Evolutionary conservation across 2,329 filamentous ascomycete genomes (phyloP).

Genomic region (Berkeleyomyces basicola): DNA sequence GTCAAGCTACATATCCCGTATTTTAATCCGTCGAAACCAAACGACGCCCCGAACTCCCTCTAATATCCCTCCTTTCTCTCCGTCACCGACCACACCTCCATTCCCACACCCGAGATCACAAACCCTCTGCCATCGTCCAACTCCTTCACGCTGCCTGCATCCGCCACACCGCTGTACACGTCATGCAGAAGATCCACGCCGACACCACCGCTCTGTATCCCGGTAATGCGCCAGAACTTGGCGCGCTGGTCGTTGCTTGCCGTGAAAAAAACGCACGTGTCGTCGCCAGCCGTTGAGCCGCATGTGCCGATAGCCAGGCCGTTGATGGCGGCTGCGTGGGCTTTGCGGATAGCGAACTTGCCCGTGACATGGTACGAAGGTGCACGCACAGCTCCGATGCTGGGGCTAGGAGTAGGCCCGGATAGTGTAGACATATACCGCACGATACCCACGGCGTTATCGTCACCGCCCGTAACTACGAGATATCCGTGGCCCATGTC

Average conservation of each 20-base stretch:
- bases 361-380: constrained; percentile 6
- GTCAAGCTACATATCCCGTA: neutral
- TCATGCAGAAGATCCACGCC: constrained; percentile 29
- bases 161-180: constrained; percentile 41
- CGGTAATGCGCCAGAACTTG: constrained; percentile 32
- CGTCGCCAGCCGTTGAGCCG: neutral
- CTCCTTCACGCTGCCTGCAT: constrained; percentile 35
- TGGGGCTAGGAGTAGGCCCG: neutral
- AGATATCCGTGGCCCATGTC: constrained; percentile 45
- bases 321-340: constrained; percentile 59
- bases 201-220: constrained; percentile 14
- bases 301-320: constrained; percentile 22
- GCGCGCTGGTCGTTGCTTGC: constrained; percentile 46
- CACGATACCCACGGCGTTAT: constrained; percentile 52
- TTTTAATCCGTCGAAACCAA: neutral
- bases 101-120: constrained; percentile 29
- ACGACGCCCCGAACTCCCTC: neutral
- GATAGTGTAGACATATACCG: constrained; percentile 4
- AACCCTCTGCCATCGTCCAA: constrained; percentile 19
- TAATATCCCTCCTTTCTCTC: neutral
- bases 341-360: constrained; percentile 28
- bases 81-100: constrained; percentile 27
- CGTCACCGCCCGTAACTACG: constrained; percentile 69
- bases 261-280: constrained; percentile 20
- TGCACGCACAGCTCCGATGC: constrained; percentile 35